Conservation (phyloP, 2,329 filamentous ascomycete genomes). For the Pseudomassariella vexata region DNA sequence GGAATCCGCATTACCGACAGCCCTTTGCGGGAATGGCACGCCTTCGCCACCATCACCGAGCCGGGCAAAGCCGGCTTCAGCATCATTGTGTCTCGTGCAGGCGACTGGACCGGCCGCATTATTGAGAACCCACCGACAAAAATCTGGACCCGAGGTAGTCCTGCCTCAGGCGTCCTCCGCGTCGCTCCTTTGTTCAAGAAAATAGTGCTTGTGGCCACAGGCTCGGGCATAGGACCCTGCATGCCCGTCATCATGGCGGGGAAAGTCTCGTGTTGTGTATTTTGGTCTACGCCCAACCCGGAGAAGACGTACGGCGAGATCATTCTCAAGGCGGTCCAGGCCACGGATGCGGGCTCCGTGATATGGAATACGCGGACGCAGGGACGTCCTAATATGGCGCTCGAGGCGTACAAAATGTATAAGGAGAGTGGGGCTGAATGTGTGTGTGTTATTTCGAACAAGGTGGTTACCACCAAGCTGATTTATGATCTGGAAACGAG, state of each 20-base stretch:
- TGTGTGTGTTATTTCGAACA: conserved; percentile 70
- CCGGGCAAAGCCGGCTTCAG: conserved; percentile 46
- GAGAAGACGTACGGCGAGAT: conserved; percentile 53
- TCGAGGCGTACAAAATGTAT: conserved; percentile 46
- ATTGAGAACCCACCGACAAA: conserved; percentile 48
- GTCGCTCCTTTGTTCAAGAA: conserved; percentile 50
- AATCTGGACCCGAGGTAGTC: conserved; percentile 56
- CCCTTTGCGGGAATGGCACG: conserved; percentile 67
- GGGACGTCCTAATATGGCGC: conserved; percentile 52
- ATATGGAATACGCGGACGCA: conserved; percentile 60
- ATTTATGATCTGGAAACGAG: conserved; percentile 64
- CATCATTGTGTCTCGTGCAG: conserved; percentile 54
- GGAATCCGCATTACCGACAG: conserved; percentile 55
- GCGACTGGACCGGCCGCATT: conserved; percentile 56
- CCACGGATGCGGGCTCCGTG: conserved; percentile 55
- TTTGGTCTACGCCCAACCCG: conserved; percentile 64
- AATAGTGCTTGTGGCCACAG: conserved; percentile 56
- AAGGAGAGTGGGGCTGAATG: conserved; percentile 58
- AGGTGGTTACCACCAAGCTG: conserved; percentile 61
- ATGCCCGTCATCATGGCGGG: conserved; percentile 52
- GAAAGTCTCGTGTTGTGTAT: conserved; percentile 46
- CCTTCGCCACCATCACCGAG: conserved; percentile 67
- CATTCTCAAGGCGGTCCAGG: conserved; percentile 49
- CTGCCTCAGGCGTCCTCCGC: conserved; percentile 52
- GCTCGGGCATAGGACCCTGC: conserved; percentile 59